Conservation (phyloP, 441 rosid genomes). For the Populus tomentosa region DNA sequence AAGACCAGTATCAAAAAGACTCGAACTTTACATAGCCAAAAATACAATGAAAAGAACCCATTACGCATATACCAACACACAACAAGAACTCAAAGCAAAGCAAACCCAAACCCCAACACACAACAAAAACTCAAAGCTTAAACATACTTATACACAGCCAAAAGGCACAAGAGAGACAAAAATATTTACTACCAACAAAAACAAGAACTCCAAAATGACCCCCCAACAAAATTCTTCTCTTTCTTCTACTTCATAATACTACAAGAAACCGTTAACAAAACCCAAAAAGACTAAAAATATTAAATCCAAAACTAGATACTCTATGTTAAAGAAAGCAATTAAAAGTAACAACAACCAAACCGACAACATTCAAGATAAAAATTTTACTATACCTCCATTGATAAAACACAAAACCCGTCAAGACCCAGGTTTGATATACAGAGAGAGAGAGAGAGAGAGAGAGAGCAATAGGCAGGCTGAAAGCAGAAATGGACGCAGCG, state of each 20-base stretch:
- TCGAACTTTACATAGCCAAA: not conserved
- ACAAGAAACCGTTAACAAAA: conserved; percentile 5
- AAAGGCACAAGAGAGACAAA: not conserved
- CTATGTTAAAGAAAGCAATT: not conserved
- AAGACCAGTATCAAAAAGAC: conserved; percentile 4
- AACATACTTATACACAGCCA: not conserved
- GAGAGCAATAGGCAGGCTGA: too few relatives aligned
- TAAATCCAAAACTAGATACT: conserved; percentile 17
- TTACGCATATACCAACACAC: conserved; percentile 17
- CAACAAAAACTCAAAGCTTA: conserved; percentile 5
- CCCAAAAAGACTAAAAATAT: conserved; percentile 14
- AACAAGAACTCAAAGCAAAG: conserved; percentile 1
- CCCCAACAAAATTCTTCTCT: conserved; percentile 17
- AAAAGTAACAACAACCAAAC: not conserved
- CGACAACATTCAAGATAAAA: not conserved
- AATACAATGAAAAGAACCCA: conserved; percentile 4
- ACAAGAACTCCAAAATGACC: conserved; percentile 25
- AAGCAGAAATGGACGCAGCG: conserved; percentile 29
- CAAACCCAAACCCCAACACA: conserved; percentile 10
- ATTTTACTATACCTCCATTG: conserved; percentile 15
- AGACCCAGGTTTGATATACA: conserved; percentile 21
- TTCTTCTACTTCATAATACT: not conserved
- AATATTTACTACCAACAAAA: not conserved
- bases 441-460: conserved; percentile 1
- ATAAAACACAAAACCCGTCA: conserved; percentile 21